Conservation (phyloP, 495 filamentous ascomycete genomes). For the Daldinia childiae region DNA sequence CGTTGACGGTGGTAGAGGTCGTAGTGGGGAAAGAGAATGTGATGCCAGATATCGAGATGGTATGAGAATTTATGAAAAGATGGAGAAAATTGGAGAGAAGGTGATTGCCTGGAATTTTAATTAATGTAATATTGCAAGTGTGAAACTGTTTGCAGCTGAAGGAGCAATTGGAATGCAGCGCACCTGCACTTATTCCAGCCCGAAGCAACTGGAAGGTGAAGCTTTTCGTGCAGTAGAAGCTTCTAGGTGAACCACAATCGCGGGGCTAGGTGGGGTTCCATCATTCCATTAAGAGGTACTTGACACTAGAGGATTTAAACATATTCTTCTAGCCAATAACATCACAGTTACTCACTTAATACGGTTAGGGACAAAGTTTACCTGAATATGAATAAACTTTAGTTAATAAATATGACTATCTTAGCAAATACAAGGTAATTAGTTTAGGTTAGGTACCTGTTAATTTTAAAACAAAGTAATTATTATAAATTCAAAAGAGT, state of each 20-base stretch:
- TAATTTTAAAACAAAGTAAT: too few relatives aligned
- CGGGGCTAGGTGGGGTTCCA: slow-evolving; percentile 36
- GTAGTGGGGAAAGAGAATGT: not conserved
- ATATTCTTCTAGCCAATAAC: not conserved
- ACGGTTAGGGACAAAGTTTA: too few relatives aligned
- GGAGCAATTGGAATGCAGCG: slow-evolving; percentile 34
- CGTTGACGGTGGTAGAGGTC: slow-evolving; percentile 8
- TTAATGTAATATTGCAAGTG: not conserved
- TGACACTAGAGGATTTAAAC: not conserved
- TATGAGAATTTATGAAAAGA: not conserved
- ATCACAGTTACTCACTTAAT: too few relatives aligned
- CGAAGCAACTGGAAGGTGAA: slow-evolving; percentile 32
- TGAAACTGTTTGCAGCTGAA: slow-evolving; percentile 23
- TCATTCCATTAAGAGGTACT: slow-evolving; percentile 11
- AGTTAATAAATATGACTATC: too few relatives aligned
- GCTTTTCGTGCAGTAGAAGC: slow-evolving; percentile 38
- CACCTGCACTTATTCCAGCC: slow-evolving; percentile 11
- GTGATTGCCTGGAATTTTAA: slow-evolving; percentile 8
- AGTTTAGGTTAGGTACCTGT: too few relatives aligned
- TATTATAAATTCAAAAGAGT: too few relatives aligned
- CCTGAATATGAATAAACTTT: too few relatives aligned
- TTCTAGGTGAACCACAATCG: slow-evolving; percentile 43
- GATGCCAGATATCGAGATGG: not conserved
- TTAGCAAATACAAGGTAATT: too few relatives aligned
- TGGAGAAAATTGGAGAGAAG: not conserved